A percentile compares a stretch with the other conserved stretches of the same genome.
Conservation (phyloP, 2,329 filamentous ascomycete species). For the Microsporum ferrugineum region DNA sequence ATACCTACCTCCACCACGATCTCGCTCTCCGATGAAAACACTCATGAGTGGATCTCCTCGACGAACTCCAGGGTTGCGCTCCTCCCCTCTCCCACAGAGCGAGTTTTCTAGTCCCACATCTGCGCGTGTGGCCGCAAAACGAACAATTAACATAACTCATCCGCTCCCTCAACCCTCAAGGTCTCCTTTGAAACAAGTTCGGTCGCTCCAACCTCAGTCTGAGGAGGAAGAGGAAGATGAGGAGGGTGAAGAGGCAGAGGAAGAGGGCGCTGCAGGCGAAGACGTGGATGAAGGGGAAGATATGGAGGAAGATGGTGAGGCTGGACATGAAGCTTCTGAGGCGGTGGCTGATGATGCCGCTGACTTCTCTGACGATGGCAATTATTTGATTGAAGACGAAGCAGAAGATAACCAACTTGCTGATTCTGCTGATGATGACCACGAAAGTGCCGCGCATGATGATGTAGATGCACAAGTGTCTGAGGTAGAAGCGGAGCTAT, state of each 20-base stretch:
- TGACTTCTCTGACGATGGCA: constrained; percentile 29
- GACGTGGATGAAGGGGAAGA: background rate
- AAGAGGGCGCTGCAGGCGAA: background rate
- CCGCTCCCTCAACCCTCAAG: constrained; percentile 20
- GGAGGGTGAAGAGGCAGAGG: constrained; percentile 14
- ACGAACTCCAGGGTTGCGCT: constrained; percentile 32
- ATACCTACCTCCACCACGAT: constrained; percentile 31
- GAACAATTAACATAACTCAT: constrained; percentile 12
- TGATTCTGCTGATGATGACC: constrained; percentile 19
- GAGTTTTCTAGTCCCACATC: constrained; percentile 32
- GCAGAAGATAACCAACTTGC: constrained; percentile 22
- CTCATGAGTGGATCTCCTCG: constrained; percentile 33
- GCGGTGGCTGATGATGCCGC: constrained; percentile 18
- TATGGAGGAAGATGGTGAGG: background rate
- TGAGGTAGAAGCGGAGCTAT: constrained; percentile 11
- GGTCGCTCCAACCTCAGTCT: constrained; percentile 24
- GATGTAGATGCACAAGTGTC: constrained; percentile 12
- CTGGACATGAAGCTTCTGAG: constrained; percentile 7
- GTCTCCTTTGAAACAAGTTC: constrained; percentile 28
- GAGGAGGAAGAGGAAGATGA: constrained; percentile 20
- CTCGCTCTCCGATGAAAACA: constrained; percentile 37
- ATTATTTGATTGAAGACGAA: constrained; percentile 18
- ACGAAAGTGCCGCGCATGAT: constrained; percentile 15
- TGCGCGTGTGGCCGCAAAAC: constrained; percentile 18
- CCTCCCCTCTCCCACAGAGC: constrained; percentile 30